A percentile compares a stretch with the other conserved stretches of the same genome.
phyloP scores from a whole-genome alignment of 192 early-diverging fungal genomes.

The Podila epigama region DNA sequence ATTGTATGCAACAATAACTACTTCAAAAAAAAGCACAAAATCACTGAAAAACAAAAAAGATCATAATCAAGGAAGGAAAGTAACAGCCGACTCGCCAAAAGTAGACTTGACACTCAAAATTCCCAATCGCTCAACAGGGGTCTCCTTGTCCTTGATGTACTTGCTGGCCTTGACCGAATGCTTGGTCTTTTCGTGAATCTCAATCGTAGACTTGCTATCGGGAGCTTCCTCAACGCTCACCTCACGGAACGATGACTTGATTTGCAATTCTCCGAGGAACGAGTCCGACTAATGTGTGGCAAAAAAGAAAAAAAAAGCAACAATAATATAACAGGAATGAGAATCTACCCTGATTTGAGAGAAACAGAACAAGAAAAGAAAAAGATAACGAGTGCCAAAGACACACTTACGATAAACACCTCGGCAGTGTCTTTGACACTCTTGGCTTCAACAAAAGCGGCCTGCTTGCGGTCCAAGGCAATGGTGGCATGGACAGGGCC shows the following conservation, averaged over 20 bases:
- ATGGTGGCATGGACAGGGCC: constrained; percentile 8
- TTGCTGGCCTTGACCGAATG: not conserved
- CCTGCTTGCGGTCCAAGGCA: not conserved
- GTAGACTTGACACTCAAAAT: too few relatives aligned
- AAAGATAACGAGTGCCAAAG: too few relatives aligned
- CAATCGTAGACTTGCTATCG: not conserved
- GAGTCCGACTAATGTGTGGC: not conserved
- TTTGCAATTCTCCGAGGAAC: not conserved
- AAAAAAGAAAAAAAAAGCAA: not conserved
- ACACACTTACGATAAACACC: not conserved
- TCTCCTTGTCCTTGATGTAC: not conserved
- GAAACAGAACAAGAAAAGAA: too few relatives aligned
- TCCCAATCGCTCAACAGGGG: too few relatives aligned
- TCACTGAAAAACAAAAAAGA: too few relatives aligned
- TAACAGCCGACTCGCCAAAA: too few relatives aligned
- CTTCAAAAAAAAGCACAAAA: too few relatives aligned
- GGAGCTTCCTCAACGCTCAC: not conserved
- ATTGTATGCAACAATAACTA: too few relatives aligned
- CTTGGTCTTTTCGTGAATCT: not conserved
- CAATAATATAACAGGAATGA: not conserved
- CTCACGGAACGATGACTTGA: not conserved
- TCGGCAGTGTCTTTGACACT: not conserved
- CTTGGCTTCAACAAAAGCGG: not conserved
- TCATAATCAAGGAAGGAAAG: too few relatives aligned
- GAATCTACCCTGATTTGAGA: not conserved